Percentiles rank a stretch among this genome's conserved stretches.
Evolutionary conservation across 257 asterid genomes (phyloP).

Genomic region (Handroanthus guayacan): DNA sequence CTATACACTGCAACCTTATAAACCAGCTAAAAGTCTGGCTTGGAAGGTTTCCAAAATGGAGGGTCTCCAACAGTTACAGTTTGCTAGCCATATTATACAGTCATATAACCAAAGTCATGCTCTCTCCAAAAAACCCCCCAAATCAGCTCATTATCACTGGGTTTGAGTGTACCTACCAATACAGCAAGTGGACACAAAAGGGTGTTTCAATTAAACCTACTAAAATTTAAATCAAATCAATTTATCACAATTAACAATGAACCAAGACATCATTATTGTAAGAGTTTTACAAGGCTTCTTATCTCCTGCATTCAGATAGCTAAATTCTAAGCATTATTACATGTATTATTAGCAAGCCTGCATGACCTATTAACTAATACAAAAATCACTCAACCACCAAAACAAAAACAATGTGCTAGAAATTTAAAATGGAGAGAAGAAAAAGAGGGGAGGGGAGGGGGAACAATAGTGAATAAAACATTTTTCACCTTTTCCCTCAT

Average conservation of each 20-base stretch:
- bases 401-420: background rate
- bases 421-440: background rate
- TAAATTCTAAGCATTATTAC: background rate
- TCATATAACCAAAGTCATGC: too few species aligned
- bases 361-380: background rate
- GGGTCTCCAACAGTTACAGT: too few species aligned
- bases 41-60: too few species aligned
- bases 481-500: conserved; percentile 91
- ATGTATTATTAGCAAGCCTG: background rate
- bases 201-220: too few species aligned
- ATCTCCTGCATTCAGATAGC: background rate
- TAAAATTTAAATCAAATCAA: background rate
- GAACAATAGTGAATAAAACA: background rate
- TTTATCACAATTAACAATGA: background rate
- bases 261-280: conserved; percentile 9
- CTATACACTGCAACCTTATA: background rate
- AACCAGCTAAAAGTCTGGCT: background rate
- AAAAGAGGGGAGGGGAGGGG: too few species aligned
- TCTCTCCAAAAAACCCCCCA: too few species aligned
- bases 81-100: too few species aligned
- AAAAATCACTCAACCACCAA: background rate
- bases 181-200: too few species aligned
- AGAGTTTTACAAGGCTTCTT: conserved; percentile 4
- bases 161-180: too few species aligned
- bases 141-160: too few species aligned